Conservation (phyloP, 2,329 filamentous ascomycete species). For the Sporothrix mexicana region DNA sequence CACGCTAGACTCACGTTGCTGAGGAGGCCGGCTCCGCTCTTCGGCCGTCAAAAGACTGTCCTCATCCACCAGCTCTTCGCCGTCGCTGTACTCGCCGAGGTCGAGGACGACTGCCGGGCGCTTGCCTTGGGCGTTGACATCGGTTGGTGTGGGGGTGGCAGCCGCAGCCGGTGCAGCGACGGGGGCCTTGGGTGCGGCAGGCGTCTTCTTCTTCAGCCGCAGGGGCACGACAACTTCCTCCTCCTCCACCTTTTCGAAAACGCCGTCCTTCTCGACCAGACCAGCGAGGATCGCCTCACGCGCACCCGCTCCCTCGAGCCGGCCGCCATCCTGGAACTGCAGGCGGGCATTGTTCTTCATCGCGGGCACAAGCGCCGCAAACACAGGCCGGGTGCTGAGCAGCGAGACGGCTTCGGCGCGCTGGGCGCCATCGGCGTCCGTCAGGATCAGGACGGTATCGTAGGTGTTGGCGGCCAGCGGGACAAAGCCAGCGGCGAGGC, state of each 20-base stretch:
- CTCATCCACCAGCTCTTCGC: constrained; percentile 91
- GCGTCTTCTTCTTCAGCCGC: constrained; percentile 63
- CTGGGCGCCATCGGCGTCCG: constrained; percentile 70
- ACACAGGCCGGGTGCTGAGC: constrained; percentile 66
- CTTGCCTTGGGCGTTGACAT: constrained; percentile 29
- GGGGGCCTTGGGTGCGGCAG: not conserved
- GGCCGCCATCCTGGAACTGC: constrained; percentile 68
- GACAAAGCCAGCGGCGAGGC: constrained; percentile 81
- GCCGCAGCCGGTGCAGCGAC: not conserved
- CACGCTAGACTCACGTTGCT: constrained; percentile 79
- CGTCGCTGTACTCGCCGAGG: constrained; percentile 62
- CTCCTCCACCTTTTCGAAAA: constrained; percentile 75
- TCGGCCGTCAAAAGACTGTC: constrained; percentile 84
- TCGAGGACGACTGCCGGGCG: constrained; percentile 42
- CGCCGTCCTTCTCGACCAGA: constrained; percentile 67
- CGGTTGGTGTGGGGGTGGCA: not conserved
- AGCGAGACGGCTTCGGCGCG: constrained; percentile 66
- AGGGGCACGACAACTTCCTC: constrained; percentile 65
- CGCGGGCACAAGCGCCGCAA: constrained; percentile 70
- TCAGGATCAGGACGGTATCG: constrained; percentile 82
- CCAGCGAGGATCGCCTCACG: constrained; percentile 87
- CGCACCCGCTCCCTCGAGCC: constrained; percentile 60
- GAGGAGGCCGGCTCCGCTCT: constrained; percentile 77
- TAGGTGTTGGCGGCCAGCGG: constrained; percentile 78
- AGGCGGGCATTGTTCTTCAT: constrained; percentile 73